Percentiles rank a stretch among this genome's conserved stretches.
phyloP scores from a whole-genome alignment of 2,329 filamentous ascomycete genomes.

The Aspergillus candidus region DNA sequence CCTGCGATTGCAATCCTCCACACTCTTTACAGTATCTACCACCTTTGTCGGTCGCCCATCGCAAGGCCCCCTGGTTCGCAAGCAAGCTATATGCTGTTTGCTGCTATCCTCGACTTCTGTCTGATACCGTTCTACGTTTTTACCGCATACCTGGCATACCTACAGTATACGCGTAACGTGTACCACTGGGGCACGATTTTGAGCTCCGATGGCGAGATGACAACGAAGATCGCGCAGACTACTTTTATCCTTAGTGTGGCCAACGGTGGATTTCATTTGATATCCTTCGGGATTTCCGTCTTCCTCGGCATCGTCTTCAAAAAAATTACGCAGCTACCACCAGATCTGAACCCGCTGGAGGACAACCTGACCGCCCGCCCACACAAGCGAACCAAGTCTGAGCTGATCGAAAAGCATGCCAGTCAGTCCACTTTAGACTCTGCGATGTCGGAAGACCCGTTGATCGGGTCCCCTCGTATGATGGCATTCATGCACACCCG shows the following conservation, averaged over 20 bases:
- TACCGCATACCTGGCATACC: conserved; percentile 49
- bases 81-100: conserved; percentile 83
- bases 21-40: conserved; percentile 71
- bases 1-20: conserved; percentile 68
- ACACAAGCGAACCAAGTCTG: conserved; percentile 70
- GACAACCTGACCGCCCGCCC: conserved; percentile 67
- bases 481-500: conserved; percentile 80
- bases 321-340: conserved; percentile 73
- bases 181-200: conserved; percentile 66
- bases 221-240: conserved; percentile 57
- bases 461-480: conserved; percentile 42
- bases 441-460: conserved; percentile 37
- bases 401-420: conserved; percentile 57
- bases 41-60: conserved; percentile 65
- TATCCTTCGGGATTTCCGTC: conserved; percentile 64
- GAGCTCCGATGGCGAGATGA: conserved; percentile 43
- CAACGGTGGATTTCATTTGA: conserved; percentile 61
- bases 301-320: conserved; percentile 76
- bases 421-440: conserved; percentile 45
- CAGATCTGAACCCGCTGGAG: conserved; percentile 93
- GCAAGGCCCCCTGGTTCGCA: conserved; percentile 71
- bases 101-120: conserved; percentile 64
- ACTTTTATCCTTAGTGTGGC: conserved; percentile 63
- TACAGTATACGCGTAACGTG: conserved; percentile 41
- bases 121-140: conserved; percentile 60